Evolutionary conservation across 106 monocot genomes (phyloP).

Genomic region (Apostasia shenzhenica): DNA sequence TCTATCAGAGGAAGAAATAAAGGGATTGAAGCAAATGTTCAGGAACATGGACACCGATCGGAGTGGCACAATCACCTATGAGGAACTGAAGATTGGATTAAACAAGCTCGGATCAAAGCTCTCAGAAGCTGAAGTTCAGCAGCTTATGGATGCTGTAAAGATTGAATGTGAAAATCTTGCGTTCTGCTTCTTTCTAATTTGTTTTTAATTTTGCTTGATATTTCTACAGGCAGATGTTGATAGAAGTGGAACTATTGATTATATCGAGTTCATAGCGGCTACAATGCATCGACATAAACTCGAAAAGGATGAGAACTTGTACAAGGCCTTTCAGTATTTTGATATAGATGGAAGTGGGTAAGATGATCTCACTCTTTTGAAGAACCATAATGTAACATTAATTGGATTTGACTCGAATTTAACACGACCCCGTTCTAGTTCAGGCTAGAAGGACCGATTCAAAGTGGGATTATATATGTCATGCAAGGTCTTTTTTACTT

Average conservation of each 20-base stretch:
- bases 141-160: conserved; percentile 85
- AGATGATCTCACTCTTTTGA: conserved; percentile 1
- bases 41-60: conserved; percentile 69
- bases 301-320: conserved; percentile 64
- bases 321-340: conserved; percentile 62
- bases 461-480: no score
- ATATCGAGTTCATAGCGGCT: conserved; percentile 75
- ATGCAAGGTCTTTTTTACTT: no score
- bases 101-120: conserved; percentile 60
- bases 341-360: conserved; percentile 77
- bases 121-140: conserved; percentile 53
- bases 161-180: neutral
- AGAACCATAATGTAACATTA: no score
- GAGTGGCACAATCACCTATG: conserved; percentile 73
- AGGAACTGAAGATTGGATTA: conserved; percentile 67
- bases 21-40: conserved; percentile 79
- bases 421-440: no score
- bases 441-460: no score
- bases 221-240: conserved; percentile 73
- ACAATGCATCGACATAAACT: conserved; percentile 79
- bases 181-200: neutral
- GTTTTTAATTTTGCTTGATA: neutral
- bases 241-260: conserved; percentile 66
- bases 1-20: conserved; percentile 66
- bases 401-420: no score